These are phyloP conservation scores for Fusarium palustre DNA, from an alignment of 2,329 filamentous ascomycete genomes.

Conservation along the genomic window DNA sequence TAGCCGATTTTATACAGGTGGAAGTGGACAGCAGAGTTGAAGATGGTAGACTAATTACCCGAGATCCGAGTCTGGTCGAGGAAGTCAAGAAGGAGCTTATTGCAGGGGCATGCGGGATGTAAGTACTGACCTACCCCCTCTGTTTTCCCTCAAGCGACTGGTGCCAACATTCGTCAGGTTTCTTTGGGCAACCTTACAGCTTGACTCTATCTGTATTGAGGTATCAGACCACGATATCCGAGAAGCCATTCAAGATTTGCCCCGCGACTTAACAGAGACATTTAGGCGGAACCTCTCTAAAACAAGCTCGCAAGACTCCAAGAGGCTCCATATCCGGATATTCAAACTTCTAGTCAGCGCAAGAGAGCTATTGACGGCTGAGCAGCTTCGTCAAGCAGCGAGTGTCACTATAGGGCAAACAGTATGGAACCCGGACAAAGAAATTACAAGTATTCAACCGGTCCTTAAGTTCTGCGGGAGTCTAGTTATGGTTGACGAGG, in stretches of 20 bases:
- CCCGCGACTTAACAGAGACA: constrained; percentile 47
- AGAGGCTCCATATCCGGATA: constrained; percentile 42
- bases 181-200: constrained; percentile 53
- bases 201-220: constrained; percentile 50
- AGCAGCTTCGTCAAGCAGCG: constrained; percentile 55
- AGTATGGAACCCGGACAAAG: constrained; percentile 37
- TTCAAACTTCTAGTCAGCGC: constrained; percentile 51
- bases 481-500: constrained; percentile 52
- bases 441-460: constrained; percentile 44
- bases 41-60: constrained; percentile 13
- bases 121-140: neutral
- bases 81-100: constrained; percentile 41
- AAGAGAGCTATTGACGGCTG: constrained; percentile 46
- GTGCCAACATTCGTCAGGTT: constrained; percentile 30
- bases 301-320: constrained; percentile 5
- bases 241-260: constrained; percentile 48
- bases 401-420: constrained; percentile 52
- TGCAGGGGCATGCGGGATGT: constrained; percentile 51
- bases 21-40: constrained; percentile 28
- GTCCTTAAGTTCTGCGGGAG: constrained; percentile 50
- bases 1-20: constrained; percentile 30
- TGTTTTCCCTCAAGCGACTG: rapidly evolving
- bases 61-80: constrained; percentile 30
- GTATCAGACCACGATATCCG: constrained; percentile 53
- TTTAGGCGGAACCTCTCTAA: constrained; percentile 49